phyloP scores from a whole-genome alignment of 306 rosid genomes.

The Styphnolobium japonicum region DNA sequence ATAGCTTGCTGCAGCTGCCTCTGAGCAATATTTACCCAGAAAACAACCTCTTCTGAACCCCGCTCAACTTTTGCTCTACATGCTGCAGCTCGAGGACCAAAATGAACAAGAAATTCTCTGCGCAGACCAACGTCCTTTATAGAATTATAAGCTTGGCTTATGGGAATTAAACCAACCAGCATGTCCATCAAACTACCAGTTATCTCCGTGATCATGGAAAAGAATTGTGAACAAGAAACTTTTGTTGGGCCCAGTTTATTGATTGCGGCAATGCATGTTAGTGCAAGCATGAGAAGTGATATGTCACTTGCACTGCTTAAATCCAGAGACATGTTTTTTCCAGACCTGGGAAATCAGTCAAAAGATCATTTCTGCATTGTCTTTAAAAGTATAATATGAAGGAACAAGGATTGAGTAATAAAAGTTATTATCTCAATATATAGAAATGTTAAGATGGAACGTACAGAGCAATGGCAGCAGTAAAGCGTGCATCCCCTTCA shows the following conservation, averaged over 20 bases:
- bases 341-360: slow-evolving; percentile 56
- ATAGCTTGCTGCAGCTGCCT: slow-evolving; percentile 80
- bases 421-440: slow-evolving; percentile 20
- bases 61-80: slow-evolving; percentile 70
- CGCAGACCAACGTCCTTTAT: slow-evolving; percentile 71
- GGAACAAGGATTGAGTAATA: slow-evolving; percentile 10
- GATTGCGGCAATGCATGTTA: slow-evolving; percentile 83
- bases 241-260: slow-evolving; percentile 80
- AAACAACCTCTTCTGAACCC: slow-evolving; percentile 84
- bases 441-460: slow-evolving; percentile 34
- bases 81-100: slow-evolving; percentile 90
- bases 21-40: slow-evolving; percentile 93
- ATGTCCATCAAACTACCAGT: slow-evolving; percentile 92
- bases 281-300: slow-evolving; percentile 79
- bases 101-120: slow-evolving; percentile 88
- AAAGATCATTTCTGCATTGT: slow-evolving; percentile 28
- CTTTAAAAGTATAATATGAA: slow-evolving; percentile 18
- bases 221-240: slow-evolving; percentile 84
- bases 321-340: slow-evolving; percentile 44
- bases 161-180: slow-evolving; percentile 74
- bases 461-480: slow-evolving; percentile 70
- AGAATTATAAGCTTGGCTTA: slow-evolving; percentile 76
- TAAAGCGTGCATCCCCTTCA: slow-evolving; percentile 60
- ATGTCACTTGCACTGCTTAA: slow-evolving; percentile 50
- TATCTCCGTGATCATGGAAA: slow-evolving; percentile 70